phyloP scores from a whole-genome alignment of 2,329 filamentous ascomycete genomes.

The Scleromitrula shiraiana region DNA sequence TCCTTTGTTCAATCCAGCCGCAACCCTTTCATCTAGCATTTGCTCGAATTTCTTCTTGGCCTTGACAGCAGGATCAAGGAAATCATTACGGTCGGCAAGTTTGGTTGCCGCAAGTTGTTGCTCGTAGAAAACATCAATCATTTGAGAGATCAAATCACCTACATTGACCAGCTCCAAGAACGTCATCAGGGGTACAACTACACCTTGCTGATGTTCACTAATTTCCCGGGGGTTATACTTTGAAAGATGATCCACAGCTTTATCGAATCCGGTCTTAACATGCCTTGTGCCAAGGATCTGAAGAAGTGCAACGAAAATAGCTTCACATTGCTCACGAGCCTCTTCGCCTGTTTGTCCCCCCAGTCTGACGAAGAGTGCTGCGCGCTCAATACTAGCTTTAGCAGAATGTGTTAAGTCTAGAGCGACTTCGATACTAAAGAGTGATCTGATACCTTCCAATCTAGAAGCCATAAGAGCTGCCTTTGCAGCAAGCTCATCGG shows the following conservation, averaged over 20 bases:
- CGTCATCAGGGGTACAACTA: conserved; percentile 86
- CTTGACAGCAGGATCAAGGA: conserved; percentile 81
- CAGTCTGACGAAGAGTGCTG: conserved; percentile 72
- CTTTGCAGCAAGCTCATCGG: conserved; percentile 88
- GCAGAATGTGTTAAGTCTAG: conserved; percentile 82
- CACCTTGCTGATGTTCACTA: conserved; percentile 59
- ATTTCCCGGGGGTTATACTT: conserved; percentile 85
- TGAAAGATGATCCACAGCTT: conserved; percentile 82
- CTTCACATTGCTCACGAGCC: conserved; percentile 79
- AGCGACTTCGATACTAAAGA: conserved; percentile 95
- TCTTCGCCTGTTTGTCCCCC: conserved; percentile 75
- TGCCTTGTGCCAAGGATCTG: conserved; percentile 79
- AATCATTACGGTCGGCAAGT: conserved; percentile 87
- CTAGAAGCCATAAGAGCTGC: conserved; percentile 95
- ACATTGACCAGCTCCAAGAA: conserved; percentile 98
- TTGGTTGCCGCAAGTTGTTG: conserved; percentile 80
- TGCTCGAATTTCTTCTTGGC: conserved; percentile 99
- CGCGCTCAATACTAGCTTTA: conserved; percentile 79
- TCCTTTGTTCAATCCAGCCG: conserved; percentile 90
- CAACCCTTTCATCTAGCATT: conserved; percentile 95
- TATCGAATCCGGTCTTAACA: conserved; percentile 88
- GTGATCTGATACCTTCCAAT: conserved; percentile 85
- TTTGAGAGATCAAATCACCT: conserved; percentile 93
- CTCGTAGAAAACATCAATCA: conserved; percentile 98
- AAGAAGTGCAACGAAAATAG: conserved; percentile 78